Evolutionary conservation across 164 flowering plant genomes (phyloP).

Genomic region (Protea cynaroides): DNA sequence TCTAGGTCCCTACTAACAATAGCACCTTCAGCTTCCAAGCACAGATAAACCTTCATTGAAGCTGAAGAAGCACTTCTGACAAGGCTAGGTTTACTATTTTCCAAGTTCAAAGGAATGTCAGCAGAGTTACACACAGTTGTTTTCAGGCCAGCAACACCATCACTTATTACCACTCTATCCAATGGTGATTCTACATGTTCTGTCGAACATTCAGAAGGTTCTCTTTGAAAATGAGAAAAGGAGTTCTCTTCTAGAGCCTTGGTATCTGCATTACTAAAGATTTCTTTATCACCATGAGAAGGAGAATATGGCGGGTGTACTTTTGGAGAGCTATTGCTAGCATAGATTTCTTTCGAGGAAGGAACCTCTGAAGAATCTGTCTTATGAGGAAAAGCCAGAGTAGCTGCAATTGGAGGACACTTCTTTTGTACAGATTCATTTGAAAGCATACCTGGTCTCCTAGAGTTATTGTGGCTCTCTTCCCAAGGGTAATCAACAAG

Average conservation of each 20-base stretch:
- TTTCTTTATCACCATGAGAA: constrained; percentile 8
- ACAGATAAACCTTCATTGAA: constrained; percentile 14
- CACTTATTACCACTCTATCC: constrained; percentile 6
- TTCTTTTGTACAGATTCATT: constrained; percentile 7
- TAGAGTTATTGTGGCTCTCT: constrained; percentile 10
- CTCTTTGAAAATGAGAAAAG: constrained; percentile 9
- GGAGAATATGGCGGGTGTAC: constrained; percentile 8
- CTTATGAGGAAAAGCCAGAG: constrained; percentile 2
- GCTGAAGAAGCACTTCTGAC: constrained; percentile 14
- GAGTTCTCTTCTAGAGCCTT: constrained; percentile 21
- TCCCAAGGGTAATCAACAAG: constrained; percentile 1
- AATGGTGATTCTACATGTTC: constrained; percentile 9
- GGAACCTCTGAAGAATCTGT: constrained; percentile 9
- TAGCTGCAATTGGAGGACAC: constrained; percentile 6
- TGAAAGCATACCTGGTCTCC: background rate
- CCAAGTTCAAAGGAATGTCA: constrained; percentile 6
- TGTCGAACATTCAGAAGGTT: constrained; percentile 16
- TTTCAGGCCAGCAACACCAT: constrained; percentile 11
- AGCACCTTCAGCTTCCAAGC: constrained; percentile 26
- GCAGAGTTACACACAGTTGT: constrained; percentile 2
- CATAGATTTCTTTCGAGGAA: constrained; percentile 13
- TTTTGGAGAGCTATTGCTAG: constrained; percentile 17
- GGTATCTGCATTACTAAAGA: constrained; percentile 6
- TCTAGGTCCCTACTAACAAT: constrained; percentile 13
- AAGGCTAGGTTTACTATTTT: constrained; percentile 6